Evolutionary conservation across 371 early-diverging fungal genomes (phyloP).

Genomic region (Syncephalastrum contaminatum): DNA sequence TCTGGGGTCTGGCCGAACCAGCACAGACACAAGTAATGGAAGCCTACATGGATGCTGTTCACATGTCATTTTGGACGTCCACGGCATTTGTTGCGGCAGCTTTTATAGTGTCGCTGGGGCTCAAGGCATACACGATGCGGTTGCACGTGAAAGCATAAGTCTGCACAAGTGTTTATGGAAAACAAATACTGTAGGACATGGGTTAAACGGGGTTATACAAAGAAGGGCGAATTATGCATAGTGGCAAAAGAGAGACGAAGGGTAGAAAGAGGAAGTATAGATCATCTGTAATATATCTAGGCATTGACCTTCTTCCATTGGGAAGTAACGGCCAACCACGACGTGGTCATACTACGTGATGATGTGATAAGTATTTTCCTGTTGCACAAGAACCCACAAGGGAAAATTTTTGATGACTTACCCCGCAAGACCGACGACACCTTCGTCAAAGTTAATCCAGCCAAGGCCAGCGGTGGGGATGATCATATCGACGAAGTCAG

Average conservation of each 20-base stretch:
- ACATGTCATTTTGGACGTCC: slow-evolving; percentile 35
- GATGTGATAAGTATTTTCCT: background rate
- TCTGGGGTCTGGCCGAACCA: slow-evolving; percentile 27
- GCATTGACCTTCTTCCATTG: slow-evolving; percentile 40
- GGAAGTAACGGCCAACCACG: slow-evolving; percentile 31
- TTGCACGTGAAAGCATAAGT: too few species aligned
- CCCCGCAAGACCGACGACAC: slow-evolving; percentile 70
- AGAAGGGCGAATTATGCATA: too few species aligned
- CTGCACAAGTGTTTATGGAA: too few species aligned
- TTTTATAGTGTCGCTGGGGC: slow-evolving; percentile 23
- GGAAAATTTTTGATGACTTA: slow-evolving; percentile 29
- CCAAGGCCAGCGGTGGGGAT: slow-evolving; percentile 62
- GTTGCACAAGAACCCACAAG: background rate
- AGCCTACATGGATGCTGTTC: slow-evolving; percentile 33
- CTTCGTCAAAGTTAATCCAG: slow-evolving; percentile 59
- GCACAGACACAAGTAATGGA: slow-evolving; percentile 21
- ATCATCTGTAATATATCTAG: slow-evolving; percentile 5
- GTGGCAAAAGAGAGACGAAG: background rate
- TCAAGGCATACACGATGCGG: slow-evolving; percentile 31
- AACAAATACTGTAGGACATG: too few species aligned
- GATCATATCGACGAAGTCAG: slow-evolving; percentile 62
- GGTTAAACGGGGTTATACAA: too few species aligned
- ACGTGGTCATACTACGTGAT: slow-evolving; percentile 31
- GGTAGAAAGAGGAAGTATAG: background rate
- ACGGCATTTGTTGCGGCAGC: slow-evolving; percentile 32